Conservation (phyloP, 768 basidiomycete species). For the Boletus tomentosulus region DNA sequence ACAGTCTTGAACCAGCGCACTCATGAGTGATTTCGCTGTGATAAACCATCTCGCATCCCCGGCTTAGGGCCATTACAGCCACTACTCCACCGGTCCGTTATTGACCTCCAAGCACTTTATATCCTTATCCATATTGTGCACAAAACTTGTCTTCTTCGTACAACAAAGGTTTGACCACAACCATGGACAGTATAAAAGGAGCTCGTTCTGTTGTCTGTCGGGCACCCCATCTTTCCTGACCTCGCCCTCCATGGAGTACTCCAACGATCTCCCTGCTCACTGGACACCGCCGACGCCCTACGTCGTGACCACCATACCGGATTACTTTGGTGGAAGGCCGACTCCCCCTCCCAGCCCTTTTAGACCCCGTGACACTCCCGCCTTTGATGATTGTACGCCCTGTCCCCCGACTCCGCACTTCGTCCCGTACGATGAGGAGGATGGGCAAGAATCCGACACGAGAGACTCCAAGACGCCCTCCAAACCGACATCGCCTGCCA, state of each 20-base stretch:
- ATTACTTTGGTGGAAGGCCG: neutral
- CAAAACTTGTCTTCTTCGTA: too few species aligned
- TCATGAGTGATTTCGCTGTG: conserved; percentile 56
- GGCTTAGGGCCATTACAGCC: conserved; percentile 79
- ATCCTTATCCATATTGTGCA: too few species aligned
- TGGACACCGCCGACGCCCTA: conserved; percentile 7
- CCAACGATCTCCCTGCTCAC: neutral
- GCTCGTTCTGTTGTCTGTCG: neutral
- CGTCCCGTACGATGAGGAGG: neutral
- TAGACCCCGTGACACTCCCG: neutral
- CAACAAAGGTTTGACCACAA: neutral
- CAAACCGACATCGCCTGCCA: neutral
- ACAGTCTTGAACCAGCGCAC: conserved; percentile 93
- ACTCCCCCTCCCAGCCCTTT: conserved; percentile 10
- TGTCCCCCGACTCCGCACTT: conserved; percentile 13
- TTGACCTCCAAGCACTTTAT: neutral
- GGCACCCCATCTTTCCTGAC: neutral
- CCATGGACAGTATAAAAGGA: conserved; percentile 10
- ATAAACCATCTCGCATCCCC: conserved; percentile 71
- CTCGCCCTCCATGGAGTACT: neutral
- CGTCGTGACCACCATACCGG: neutral
- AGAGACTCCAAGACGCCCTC: neutral
- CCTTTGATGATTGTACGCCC: conserved; percentile 3
- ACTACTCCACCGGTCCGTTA: conserved; percentile 46
- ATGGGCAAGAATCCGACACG: neutral